Evolutionary conservation across 257 asterid genomes (phyloP), one percentile per base, ranked within the genome.

Genomic region (Solanum commersonii): DNA sequence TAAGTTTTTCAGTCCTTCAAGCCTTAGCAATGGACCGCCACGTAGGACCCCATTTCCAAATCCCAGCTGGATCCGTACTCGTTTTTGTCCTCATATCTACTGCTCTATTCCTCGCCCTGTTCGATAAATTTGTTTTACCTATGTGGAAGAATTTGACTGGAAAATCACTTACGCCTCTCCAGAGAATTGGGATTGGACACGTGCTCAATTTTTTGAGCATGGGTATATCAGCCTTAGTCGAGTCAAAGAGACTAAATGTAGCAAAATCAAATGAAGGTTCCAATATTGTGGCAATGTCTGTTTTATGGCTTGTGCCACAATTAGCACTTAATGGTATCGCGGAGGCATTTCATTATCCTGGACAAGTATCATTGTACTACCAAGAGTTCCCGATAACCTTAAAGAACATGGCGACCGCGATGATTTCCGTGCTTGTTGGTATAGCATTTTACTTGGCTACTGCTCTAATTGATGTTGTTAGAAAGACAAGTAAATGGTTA

Each of bases 281-380:
- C 22, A 79, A 42, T 2, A 44, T 68, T 14, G 86, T 83, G 46
- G 73, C 82, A 12, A 89, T 95, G 78, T 94, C 98, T 6, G 96
- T 90, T 3, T 42, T 94, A 42, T 95, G 97, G 97, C 89, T 95
- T 1, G 93, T 94, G 81, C 93, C 96, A 40, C 83, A 88, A 8
- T 71, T 87, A 4, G 87, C 1, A 10, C 5, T 42, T 11, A 10
- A 3, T n/a, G 98, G 98, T 5, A 13, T 91, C 20, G 92, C 94
- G 3, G 97, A 94, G 60, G 97, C 96, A 5, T 92, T 95, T 82
- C 95, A 91, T 31, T 95, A 92, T 63, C 95, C 95, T 0, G 95
- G 94, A 33, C 93, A 95, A 9, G 87, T 95, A 31, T 90, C 93
- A 4, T 59, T 94, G 3, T 95, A 93, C 20, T 95, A 94, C 89